phyloP scores from a whole-genome alignment of 352 stramenopile genomes.

The Phytophthora sojae region DNA sequence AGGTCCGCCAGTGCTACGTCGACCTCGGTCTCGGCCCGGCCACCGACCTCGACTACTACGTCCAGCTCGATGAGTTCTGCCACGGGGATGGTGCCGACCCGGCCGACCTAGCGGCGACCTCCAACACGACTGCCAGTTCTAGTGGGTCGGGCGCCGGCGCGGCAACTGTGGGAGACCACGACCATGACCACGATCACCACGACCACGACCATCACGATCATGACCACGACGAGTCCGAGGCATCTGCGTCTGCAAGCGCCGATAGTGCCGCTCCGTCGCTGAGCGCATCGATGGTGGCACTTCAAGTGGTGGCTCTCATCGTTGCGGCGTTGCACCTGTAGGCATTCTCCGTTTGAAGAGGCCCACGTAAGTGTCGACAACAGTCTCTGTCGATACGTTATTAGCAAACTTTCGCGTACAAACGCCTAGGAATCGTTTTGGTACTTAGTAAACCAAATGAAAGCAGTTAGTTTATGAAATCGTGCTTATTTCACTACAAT shows the following conservation, averaged over 20 bases:
- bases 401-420: not conserved
- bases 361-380: not conserved
- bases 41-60: constrained; percentile 48
- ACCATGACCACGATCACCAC: constrained; percentile 7
- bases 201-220: constrained; percentile 5
- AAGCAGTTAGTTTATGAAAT: not conserved
- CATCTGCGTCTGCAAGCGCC: constrained; percentile 13
- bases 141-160: constrained; percentile 16
- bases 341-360: not conserved
- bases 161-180: constrained; percentile 23
- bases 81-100: constrained; percentile 46
- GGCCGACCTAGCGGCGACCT: constrained; percentile 27
- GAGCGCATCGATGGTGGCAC: not conserved
- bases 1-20: constrained; percentile 46
- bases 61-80: constrained; percentile 50
- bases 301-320: constrained; percentile 19
- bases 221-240: constrained; percentile 13
- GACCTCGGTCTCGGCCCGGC: constrained; percentile 36
- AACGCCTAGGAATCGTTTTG: not conserved
- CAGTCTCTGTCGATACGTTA: not conserved
- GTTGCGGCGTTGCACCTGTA: constrained; percentile 59
- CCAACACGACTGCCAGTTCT: constrained; percentile 22
- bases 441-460: not conserved
- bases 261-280: constrained; percentile 15
- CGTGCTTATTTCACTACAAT: not conserved